Conservation (phyloP, 2,329 filamentous ascomycete species). For the Sporothrix pseudoabietina region DNA sequence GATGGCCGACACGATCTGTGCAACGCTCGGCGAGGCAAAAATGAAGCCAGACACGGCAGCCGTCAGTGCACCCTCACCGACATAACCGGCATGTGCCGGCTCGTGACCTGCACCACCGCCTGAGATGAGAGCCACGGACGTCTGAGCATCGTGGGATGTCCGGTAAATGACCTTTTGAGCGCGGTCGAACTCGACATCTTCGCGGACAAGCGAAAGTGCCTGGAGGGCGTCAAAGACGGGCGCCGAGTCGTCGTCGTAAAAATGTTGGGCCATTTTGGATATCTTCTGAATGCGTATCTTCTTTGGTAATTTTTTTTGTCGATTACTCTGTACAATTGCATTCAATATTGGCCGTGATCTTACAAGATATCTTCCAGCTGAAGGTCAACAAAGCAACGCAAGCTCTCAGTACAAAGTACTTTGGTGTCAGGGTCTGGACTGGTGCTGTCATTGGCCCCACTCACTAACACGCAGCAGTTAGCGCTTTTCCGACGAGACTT, state of each 20-base stretch:
- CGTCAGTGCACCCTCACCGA: constrained; percentile 76
- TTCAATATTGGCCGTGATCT: neutral
- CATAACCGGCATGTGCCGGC: constrained; percentile 81
- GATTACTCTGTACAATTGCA: neutral
- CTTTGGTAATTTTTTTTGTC: neutral
- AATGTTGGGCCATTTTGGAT: constrained; percentile 7
- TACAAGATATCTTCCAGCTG: neutral
- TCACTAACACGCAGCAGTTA: neutral
- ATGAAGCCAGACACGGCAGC: constrained; percentile 84
- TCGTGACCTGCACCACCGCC: constrained; percentile 90
- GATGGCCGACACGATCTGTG: constrained; percentile 71
- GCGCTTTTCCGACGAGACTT: constrained; percentile 4
- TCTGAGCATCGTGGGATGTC: constrained; percentile 47
- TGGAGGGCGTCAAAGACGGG: constrained; percentile 3
- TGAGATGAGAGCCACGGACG: constrained; percentile 76
- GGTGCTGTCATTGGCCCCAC: neutral
- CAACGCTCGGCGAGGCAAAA: constrained; percentile 71
- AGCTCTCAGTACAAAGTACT: neutral
- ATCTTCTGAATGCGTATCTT: neutral
- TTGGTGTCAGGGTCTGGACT: neutral
- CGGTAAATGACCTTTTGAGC: constrained; percentile 65
- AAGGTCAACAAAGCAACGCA: constrained; percentile 13
- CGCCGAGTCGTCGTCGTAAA: constrained; percentile 13
- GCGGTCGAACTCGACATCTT: neutral
- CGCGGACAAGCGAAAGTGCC: neutral